Conservation (phyloP, 2,329 filamentous ascomycete species). For the Gliomastix tumulicola region DNA sequence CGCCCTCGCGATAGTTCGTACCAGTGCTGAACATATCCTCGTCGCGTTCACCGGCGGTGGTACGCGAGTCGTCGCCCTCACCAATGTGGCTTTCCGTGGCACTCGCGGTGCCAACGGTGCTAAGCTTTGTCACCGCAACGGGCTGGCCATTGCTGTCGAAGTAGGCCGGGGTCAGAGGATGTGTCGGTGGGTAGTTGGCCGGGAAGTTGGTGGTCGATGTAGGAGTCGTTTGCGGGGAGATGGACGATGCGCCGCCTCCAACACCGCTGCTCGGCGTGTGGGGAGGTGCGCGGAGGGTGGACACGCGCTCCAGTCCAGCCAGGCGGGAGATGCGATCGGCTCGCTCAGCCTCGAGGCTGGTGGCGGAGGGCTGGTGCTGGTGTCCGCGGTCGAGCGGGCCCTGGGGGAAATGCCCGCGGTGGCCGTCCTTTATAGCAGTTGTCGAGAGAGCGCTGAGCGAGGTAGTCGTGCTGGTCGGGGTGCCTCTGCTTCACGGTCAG, state of each 20-base stretch:
- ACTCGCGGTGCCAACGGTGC: slow-evolving; percentile 85
- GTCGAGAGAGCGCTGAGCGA: slow-evolving; percentile 89
- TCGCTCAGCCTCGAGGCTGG: slow-evolving; percentile 82
- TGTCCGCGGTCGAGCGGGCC: slow-evolving; percentile 42
- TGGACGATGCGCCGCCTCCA: slow-evolving; percentile 23
- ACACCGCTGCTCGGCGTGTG: slow-evolving; percentile 17
- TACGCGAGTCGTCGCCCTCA: slow-evolving; percentile 39
- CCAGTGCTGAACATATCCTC: slow-evolving; percentile 69
- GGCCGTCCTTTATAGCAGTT: slow-evolving; percentile 92
- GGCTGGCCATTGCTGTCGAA: slow-evolving; percentile 72
- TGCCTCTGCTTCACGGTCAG: slow-evolving; percentile 53
- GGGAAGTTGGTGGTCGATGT: slow-evolving; percentile 39
- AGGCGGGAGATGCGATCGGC: slow-evolving; percentile 93
- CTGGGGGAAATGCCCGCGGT: slow-evolving; percentile 70
- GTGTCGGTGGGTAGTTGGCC: slow-evolving; percentile 25
- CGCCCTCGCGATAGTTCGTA: slow-evolving; percentile 51
- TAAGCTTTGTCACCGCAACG: slow-evolving; percentile 66
- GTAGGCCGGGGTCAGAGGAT: slow-evolving; percentile 57
- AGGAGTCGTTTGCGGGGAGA: slow-evolving; percentile 42
- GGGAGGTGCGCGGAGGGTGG: slow-evolving; percentile 57
- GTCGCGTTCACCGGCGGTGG: slow-evolving; percentile 47
- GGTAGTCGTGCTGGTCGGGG: slow-evolving; percentile 86
- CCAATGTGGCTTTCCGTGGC: slow-evolving; percentile 69
- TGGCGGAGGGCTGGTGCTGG: slow-evolving; percentile 52
- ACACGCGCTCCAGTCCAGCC: slow-evolving; percentile 82